Evolutionary conservation across 768 basidiomycete species (phyloP).

Genomic region (Atractiella rhizophila): DNA sequence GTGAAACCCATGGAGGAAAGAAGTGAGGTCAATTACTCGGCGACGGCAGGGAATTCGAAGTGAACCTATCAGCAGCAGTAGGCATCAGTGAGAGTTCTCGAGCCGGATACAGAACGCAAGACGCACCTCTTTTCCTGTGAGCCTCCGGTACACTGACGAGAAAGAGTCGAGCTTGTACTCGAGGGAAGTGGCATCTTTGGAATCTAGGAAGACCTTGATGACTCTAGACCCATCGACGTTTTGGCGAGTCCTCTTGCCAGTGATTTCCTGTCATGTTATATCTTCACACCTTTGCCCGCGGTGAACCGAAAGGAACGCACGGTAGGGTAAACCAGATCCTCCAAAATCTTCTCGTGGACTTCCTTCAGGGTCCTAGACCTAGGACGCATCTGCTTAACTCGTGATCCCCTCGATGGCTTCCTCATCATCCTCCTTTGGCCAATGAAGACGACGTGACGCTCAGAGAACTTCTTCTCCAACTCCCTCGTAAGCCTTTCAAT

Average conservation of each 20-base stretch:
- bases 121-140: slow-evolving; percentile 80
- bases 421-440: slow-evolving; percentile 95
- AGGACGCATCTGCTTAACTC: slow-evolving; percentile 84
- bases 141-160: slow-evolving; percentile 78
- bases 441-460: slow-evolving; percentile 95
- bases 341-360: slow-evolving; percentile 94
- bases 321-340: slow-evolving; percentile 95
- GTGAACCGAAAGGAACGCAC: neutral
- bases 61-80: slow-evolving; percentile 1
- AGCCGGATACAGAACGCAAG: neutral
- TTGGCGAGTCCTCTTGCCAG: slow-evolving; percentile 90
- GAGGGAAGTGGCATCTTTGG: slow-evolving; percentile 88
- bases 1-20: too few relatives aligned
- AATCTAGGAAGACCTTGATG: slow-evolving; percentile 90
- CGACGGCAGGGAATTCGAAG: slow-evolving; percentile 13
- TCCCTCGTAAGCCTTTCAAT: slow-evolving; percentile 67
- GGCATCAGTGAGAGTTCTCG: neutral
- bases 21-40: too few relatives aligned
- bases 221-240: slow-evolving; percentile 81
- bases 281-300: neutral
- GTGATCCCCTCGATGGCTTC: slow-evolving; percentile 82
- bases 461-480: slow-evolving; percentile 99
- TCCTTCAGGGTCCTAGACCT: slow-evolving; percentile 86
- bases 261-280: slow-evolving; percentile 44
- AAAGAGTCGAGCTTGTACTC: slow-evolving; percentile 99